Evolutionary conservation across 176 grass and related monocot species (phyloP).

Genomic region (Pontederia crassipes): DNA sequence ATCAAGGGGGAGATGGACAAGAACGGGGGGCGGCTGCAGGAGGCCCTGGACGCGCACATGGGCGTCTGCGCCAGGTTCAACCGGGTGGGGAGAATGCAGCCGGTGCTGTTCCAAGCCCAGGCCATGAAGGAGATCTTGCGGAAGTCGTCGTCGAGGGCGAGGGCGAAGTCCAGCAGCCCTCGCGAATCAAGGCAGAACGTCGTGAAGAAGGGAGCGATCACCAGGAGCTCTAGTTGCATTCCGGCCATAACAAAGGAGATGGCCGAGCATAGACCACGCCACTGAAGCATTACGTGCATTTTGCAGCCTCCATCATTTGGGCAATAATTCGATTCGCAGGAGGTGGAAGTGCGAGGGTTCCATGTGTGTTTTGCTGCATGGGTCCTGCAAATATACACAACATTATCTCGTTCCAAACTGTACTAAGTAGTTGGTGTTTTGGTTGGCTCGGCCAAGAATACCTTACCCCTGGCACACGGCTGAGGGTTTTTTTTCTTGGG

Average conservation of each 20-base stretch:
- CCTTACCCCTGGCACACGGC: no score
- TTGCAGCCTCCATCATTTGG: no score
- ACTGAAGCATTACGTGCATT: no score
- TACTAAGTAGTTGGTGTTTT: no score
- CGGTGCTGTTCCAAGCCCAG: constrained; percentile 78
- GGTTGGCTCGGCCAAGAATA: no score
- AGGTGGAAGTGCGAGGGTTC: no score
- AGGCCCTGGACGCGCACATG: constrained; percentile 58
- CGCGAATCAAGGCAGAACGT: constrained; percentile 7
- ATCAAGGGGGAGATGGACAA: constrained; percentile 53
- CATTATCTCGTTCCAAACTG: no score
- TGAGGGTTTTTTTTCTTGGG: no score
- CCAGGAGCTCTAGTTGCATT: constrained; percentile 89
- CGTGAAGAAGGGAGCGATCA: constrained; percentile 17
- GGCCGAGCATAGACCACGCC: neutral
- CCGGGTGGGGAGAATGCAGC: constrained; percentile 48
- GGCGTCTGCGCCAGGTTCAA: constrained; percentile 65
- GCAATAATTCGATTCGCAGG: no score
- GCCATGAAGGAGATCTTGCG: constrained; percentile 80
- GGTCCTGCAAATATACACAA: no score
- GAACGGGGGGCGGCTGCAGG: constrained; percentile 26
- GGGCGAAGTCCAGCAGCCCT: constrained; percentile 46
- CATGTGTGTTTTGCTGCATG: no score
- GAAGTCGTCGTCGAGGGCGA: constrained; percentile 24
- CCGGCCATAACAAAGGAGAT: constrained; percentile 69